Evolutionary conservation across 2,329 filamentous ascomycete species (phyloP).

Genomic region (Nannizziopsis arthrosporioides): DNA sequence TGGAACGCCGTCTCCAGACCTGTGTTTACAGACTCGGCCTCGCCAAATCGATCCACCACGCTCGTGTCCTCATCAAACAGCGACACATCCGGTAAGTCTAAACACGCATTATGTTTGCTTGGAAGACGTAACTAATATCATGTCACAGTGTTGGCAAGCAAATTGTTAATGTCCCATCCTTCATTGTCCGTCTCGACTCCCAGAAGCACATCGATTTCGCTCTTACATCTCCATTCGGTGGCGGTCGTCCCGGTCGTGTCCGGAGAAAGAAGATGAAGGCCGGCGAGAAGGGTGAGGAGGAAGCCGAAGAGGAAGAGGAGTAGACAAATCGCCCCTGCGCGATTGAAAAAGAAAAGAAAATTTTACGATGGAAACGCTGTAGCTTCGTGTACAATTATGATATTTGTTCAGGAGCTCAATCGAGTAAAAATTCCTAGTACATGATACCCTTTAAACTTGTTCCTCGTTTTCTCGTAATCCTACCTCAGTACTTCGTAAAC

Average conservation of each 20-base stretch:
- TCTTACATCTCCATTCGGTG: slow-evolving; percentile 92
- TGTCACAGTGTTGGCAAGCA: slow-evolving; percentile 81
- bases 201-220: slow-evolving; percentile 99
- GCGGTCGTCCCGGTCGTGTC: slow-evolving; percentile 92
- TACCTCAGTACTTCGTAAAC: background rate
- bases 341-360: background rate
- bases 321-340: slow-evolving; percentile 29
- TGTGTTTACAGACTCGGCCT: slow-evolving; percentile 99
- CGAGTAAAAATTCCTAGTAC: slow-evolving; percentile 5
- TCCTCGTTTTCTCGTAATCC: background rate
- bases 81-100: slow-evolving; percentile 71
- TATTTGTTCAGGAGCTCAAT: slow-evolving; percentile 6
- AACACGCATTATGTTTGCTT: background rate
- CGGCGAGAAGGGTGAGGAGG: slow-evolving; percentile 55
- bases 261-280: slow-evolving; percentile 99
- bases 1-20: slow-evolving; percentile 99
- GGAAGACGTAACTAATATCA: background rate
- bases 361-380: background rate
- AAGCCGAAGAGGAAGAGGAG: slow-evolving; percentile 70
- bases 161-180: slow-evolving; percentile 99
- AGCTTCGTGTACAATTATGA: slow-evolving; percentile 8
- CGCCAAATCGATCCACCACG: slow-evolving; percentile 99
- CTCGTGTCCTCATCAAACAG: slow-evolving; percentile 98
- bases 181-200: slow-evolving; percentile 98
- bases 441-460: background rate